Evolutionary conservation across 129 eudicot species (phyloP), one percentile per base, ranked within the genome.

Genomic region (Logfia minima): DNA sequence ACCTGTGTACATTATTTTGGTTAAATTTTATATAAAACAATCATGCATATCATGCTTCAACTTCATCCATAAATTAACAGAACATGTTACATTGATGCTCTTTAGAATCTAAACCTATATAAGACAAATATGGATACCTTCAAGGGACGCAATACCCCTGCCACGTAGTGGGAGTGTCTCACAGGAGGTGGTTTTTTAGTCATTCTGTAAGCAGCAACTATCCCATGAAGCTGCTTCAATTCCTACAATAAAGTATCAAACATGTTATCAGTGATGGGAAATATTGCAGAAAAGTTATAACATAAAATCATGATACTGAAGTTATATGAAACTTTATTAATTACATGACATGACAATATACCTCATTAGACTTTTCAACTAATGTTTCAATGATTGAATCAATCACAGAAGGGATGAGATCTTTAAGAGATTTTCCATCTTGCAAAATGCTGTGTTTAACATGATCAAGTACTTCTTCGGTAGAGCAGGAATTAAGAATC

Each of bases 151-250:
- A 95, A 85, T 43, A 95, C 84, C 11, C 96, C 96, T 0, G 96
- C 81, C 29, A 95, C 97, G 79, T 95, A 95, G 32, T 88, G 96
- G 17, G 99, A 95, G 83, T 95, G 99, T 80, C 99, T 85, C 31
- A 86, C 97, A 24, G 99, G 99, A 74, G 83, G 89, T 66, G 99
- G 96, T 81, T 89, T 91, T 82, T 95, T 91, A 66, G 96, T 89
- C 96, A 95, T 86, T 82, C 97, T 86, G 84, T 79, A 91, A 51
- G 97, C 88, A 48, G 97, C 96, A 81, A 96, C 91, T 72, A 91
- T 88, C 34, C 99, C 99, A 78, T 95, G 85, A 74, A 95, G 74
- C 75, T 95, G 99, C 77, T 84, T 83, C 83, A 95, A 76, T 85
- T 87, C 99, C 99, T 93, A 82, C 28, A 66, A 64, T 19, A 37